phyloP scores from a whole-genome alignment of 345 rosid species.

The Combretum micranthum region DNA sequence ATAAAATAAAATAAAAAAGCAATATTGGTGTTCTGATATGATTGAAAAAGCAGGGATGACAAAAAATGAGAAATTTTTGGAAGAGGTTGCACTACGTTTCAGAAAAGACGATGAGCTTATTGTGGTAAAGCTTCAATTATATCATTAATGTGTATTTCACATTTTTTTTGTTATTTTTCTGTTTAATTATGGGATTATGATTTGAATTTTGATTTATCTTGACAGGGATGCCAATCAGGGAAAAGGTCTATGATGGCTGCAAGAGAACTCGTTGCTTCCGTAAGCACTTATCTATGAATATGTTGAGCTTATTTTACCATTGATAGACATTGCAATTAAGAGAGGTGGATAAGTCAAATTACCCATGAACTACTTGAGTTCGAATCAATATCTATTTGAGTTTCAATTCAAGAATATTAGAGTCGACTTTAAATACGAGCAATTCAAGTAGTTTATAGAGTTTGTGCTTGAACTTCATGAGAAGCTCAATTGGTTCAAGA shows the following conservation, averaged over 20 bases:
- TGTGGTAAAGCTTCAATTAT: conserved; percentile 39
- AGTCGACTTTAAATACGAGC: too few relatives aligned
- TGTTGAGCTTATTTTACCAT: neutral
- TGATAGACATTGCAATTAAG: neutral
- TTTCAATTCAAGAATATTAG: too few relatives aligned
- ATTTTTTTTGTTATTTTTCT: neutral
- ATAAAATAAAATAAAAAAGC: too few relatives aligned
- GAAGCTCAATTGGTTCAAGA: too few relatives aligned
- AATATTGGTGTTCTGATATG: too few relatives aligned
- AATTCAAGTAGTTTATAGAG: too few relatives aligned
- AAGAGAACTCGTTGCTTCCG: conserved; percentile 61
- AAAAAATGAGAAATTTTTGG: conserved; percentile 57
- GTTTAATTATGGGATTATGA: neutral
- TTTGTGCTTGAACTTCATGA: too few relatives aligned
- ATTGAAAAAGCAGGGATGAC: conserved; percentile 40
- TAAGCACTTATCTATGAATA: conserved; percentile 24
- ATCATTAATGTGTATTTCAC: neutral
- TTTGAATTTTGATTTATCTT: neutral
- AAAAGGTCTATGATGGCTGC: conserved; percentile 76
- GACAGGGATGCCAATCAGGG: conserved; percentile 79
- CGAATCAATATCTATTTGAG: too few relatives aligned
- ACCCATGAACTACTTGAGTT: too few relatives aligned
- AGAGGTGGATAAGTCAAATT: too few relatives aligned
- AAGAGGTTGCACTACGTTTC: conserved; percentile 50
- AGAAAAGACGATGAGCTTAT: conserved; percentile 72